A percentile compares a stretch with the other conserved stretches of the same genome.
Evolutionary conservation across 225 moss, liverwort and hornwort species (phyloP).

Genomic region (Sphagnum tenellum): DNA sequence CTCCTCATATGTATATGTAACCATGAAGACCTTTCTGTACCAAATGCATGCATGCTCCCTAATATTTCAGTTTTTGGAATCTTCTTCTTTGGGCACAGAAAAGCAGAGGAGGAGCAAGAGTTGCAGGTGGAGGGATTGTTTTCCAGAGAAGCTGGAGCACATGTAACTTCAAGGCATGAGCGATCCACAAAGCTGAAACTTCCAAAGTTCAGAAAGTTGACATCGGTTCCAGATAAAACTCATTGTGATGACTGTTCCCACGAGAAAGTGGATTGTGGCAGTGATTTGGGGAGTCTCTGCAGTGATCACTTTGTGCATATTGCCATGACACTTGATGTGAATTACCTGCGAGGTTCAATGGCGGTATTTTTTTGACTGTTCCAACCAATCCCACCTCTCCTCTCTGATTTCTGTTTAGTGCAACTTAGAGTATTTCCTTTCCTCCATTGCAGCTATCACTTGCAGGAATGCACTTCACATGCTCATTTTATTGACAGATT

Average conservation of each 20-base stretch:
- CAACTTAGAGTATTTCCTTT: too few species aligned
- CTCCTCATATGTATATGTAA: too few species aligned
- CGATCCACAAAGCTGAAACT: conserved; percentile 8
- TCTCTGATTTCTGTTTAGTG: too few species aligned
- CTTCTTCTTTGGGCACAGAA: too few species aligned
- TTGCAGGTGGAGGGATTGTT: conserved; percentile 6
- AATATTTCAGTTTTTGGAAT: too few species aligned
- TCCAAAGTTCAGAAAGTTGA: conserved; percentile 18
- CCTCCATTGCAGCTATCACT: too few species aligned
- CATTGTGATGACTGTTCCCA: conserved; percentile 7
- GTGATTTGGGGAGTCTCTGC: conserved; percentile 12
- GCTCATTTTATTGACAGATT: too few species aligned
- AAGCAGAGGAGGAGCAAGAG: neutral
- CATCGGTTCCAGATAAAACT: conserved; percentile 16
- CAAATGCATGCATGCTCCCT: too few species aligned
- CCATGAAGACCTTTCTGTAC: too few species aligned
- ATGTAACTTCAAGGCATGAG: conserved; percentile 2
- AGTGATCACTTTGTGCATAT: conserved; percentile 21
- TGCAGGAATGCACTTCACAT: too few species aligned
- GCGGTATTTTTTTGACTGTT: conserved; percentile 7
- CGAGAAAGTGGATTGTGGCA: conserved; percentile 8
- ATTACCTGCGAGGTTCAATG: conserved; percentile 34
- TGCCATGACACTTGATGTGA: conserved; percentile 31
- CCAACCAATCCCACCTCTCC: too few species aligned
- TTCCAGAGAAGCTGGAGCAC: conserved; percentile 3